Evolutionary conservation across 2,329 filamentous ascomycete species (phyloP).

Genomic region (Paraphoma sp.): DNA sequence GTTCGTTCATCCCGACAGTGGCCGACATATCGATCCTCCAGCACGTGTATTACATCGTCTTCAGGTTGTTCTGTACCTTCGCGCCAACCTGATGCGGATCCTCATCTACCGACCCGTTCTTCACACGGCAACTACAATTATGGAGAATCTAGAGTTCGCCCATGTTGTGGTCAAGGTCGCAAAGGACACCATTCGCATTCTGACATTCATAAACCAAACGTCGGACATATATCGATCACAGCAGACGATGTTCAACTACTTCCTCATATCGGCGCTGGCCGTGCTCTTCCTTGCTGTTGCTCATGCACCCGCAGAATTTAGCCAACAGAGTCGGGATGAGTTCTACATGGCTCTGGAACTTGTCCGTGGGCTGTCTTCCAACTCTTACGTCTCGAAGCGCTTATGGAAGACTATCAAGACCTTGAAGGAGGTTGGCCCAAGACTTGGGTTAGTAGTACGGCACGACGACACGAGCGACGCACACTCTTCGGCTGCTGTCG

Average conservation of each 20-base stretch:
- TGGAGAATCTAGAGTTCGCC: constrained; percentile 75
- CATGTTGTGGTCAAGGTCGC: constrained; percentile 76
- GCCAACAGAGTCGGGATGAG: constrained; percentile 71
- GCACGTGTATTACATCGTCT: constrained; percentile 74
- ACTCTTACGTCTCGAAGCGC: constrained; percentile 74
- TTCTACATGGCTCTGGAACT: constrained; percentile 81
- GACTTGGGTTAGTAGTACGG: constrained; percentile 65
- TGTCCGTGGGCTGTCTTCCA: constrained; percentile 73
- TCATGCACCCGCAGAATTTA: constrained; percentile 76
- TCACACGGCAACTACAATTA: constrained; percentile 83
- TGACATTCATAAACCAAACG: constrained; percentile 74
- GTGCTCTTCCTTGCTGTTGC: constrained; percentile 79
- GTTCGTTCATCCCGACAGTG: constrained; percentile 65
- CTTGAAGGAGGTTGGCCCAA: constrained; percentile 74
- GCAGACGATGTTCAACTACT: constrained; percentile 82
- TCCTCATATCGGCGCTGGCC: constrained; percentile 75
- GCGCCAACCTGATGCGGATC: constrained; percentile 89
- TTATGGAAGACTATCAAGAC: constrained; percentile 76
- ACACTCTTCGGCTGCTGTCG: constrained; percentile 67
- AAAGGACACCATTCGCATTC: constrained; percentile 76
- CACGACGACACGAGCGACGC: constrained; percentile 58
- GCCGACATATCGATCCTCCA: constrained; percentile 50
- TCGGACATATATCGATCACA: constrained; percentile 74
- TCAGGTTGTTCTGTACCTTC: constrained; percentile 82
- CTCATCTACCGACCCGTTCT: constrained; percentile 87